phyloP scores from a whole-genome alignment of 768 basidiomycete species.

The Naganishia antarctica region DNA sequence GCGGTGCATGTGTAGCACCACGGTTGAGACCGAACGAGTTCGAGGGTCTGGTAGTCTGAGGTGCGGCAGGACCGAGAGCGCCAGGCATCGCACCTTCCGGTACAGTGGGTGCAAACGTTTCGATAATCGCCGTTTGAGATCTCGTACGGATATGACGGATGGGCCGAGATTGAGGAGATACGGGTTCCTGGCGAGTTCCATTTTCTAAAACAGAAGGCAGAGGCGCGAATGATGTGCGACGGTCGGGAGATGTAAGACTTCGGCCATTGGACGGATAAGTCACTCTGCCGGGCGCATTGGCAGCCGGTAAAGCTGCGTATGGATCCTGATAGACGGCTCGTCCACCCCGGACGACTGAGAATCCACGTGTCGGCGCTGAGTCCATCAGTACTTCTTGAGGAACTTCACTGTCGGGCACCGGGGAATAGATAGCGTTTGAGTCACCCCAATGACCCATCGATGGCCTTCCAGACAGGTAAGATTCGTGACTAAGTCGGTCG shows the following conservation, averaged over 20 bases:
- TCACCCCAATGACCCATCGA: slow-evolving; percentile 4
- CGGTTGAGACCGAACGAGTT: slow-evolving; percentile 1
- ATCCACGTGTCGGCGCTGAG: slow-evolving; percentile 56
- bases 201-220: slow-evolving; percentile 7
- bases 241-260: slow-evolving; percentile 8
- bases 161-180: slow-evolving; percentile 17
- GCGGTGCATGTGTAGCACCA: not conserved
- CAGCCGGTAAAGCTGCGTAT: slow-evolving; percentile 62
- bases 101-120: slow-evolving; percentile 21
- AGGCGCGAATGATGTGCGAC: slow-evolving; percentile 10
- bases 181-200: not conserved
- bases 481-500: slow-evolving; percentile 23
- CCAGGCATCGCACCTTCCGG: not conserved
- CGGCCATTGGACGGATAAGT: slow-evolving; percentile 8
- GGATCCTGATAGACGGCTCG: slow-evolving; percentile 78
- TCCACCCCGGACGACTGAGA: slow-evolving; percentile 81
- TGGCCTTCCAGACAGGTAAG: slow-evolving; percentile 15
- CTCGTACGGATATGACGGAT: slow-evolving; percentile 25
- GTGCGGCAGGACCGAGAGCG: slow-evolving; percentile 2
- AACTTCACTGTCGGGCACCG: slow-evolving; percentile 1
- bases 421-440: slow-evolving; percentile 3
- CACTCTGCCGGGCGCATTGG: not conserved
- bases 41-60: not conserved
- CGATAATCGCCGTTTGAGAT: slow-evolving; percentile 30
- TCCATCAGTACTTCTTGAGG: slow-evolving; percentile 22